Percentiles rank a stretch among this genome's conserved stretches.
These are phyloP conservation scores for Malassezia nana DNA, from an alignment of 1,284 basidiomycete species.

Conservation along the genomic window DNA sequence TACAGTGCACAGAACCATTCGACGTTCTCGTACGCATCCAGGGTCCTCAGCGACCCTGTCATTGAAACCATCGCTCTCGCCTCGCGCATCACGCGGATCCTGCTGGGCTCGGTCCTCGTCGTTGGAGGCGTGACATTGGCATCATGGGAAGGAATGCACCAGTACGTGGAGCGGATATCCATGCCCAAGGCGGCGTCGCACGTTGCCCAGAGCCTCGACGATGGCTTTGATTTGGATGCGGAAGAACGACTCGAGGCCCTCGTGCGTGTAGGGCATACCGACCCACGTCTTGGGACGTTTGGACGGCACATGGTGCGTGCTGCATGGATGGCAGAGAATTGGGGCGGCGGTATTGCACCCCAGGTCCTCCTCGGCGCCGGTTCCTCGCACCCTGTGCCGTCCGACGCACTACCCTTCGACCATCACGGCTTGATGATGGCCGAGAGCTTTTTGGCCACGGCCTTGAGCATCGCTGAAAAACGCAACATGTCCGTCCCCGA, in stretches of 20 bases:
- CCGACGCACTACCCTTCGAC: slow-evolving; percentile 6
- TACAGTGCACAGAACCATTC: background rate
- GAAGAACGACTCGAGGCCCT: background rate
- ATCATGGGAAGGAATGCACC: slow-evolving; percentile 37
- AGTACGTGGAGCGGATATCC: slow-evolving; percentile 39
- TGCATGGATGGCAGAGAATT: slow-evolving; percentile 41
- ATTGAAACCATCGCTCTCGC: slow-evolving; percentile 33
- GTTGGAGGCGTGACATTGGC: slow-evolving; percentile 22
- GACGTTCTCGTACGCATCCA: slow-evolving; percentile 4
- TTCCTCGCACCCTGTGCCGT: slow-evolving; percentile 2
- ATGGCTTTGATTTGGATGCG: background rate
- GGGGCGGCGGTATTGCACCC: slow-evolving; percentile 42
- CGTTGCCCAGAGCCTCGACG: background rate
- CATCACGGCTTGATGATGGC: slow-evolving; percentile 27
- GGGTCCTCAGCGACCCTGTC: slow-evolving; percentile 22
- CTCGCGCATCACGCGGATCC: slow-evolving; percentile 42
- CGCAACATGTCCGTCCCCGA: slow-evolving; percentile 34
- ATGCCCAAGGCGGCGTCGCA: slow-evolving; percentile 17
- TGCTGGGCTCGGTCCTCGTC: slow-evolving; percentile 28
- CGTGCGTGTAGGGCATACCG: slow-evolving; percentile 17
- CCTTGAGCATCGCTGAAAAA: slow-evolving; percentile 24
- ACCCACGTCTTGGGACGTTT: slow-evolving; percentile 33
- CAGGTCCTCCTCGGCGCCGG: slow-evolving; percentile 22
- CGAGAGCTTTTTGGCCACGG: slow-evolving; percentile 27
- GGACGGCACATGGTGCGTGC: slow-evolving; percentile 37